Base-by-base conservation (phyloP, 345 rosid genomes). In the Hibiscus syriacus region DNA sequence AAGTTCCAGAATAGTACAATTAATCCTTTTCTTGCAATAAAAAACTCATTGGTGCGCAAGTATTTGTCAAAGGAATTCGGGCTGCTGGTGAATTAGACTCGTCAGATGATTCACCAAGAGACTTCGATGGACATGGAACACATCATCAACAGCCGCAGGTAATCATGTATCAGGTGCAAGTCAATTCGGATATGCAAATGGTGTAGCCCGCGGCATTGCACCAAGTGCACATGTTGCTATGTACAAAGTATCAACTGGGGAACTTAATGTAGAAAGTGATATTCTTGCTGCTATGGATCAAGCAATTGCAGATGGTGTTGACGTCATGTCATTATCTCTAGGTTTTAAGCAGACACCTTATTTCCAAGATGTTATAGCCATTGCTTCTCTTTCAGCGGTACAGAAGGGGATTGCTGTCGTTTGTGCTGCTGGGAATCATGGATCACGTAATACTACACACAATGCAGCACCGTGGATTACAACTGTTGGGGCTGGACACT, bases 111-210 rank as follows among this genome's bases (percentile, higher is more conserved):
- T 56, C 72, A 7, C 72, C 72, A 7, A 69, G 72, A 41, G 72
- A 68, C 48, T 45, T 6, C 10, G 5, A 39, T 0, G 65, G 72
- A 26, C 72, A 69, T 41, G 72, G 72, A 30, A 57, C 55, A 14
- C 72, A 29, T 17, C 72, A 57, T 55, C 65, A 0, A 69, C 55
- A 1, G 65, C 55, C 12, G 65, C 55, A 3, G 72, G 72, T 12
- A 69, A 57, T 50, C 53, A 45, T 25, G 72, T 56, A 6, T 7
- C 20, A 5, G 72, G 72, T 13, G 64, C 64, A 55, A 69, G 72
- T 41, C 72, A 69, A 39, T 56, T 69, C 19, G 72, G 64, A 57
- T 56, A 55, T 45, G 72, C 72, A n/a, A 55, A 30, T 1, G 72
- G 72, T 36, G 29, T 50, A 23, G 65, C 72, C 0, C 59, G 64